Evolutionary conservation across 2,329 filamentous ascomycete genomes (phyloP), one percentile per base, ranked within the genome.

Genomic region (Acrodontium crateriforme): DNA sequence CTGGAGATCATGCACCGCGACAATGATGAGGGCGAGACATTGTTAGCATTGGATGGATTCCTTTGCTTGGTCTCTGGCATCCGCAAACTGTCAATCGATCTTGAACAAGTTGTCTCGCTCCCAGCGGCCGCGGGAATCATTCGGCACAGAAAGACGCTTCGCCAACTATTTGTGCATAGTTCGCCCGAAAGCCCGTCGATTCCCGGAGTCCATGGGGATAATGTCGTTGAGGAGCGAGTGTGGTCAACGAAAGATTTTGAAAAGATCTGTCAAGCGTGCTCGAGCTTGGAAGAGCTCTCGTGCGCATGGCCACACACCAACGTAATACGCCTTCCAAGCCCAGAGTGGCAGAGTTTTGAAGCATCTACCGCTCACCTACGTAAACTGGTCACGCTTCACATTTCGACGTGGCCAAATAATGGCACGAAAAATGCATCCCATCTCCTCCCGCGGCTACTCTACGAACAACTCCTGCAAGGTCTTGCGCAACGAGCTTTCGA

Each of bases 1-100:
- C 36, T 65, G 5, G 58, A 62, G 24, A 46, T 63, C 30, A 61
- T 63, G 40, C 59, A 64, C 35, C 53, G 57, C 16, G 61, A 64
- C 27, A 64, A 64, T 30, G 24, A 41, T 2, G 61, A 65, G 30
- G 58, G 60, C 18, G 60, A 65, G 28, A 55, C 54, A 5, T 38
- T 65, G 16, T 44, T 52, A 2, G 61, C 62, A 2, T 44, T 65
- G 13, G 60, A 65, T 20, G 59, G 56, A 17, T 62, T 65, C 37
- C 36, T 65, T 16, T 60, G 56, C 24, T 45, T 63, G 4, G 56
- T 63, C 0, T 53, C 56, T 9, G 60, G 61, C 3, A 45, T 65
- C 29, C 46, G 55, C 31, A 44, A 53, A 2, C 46, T 65, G 17
- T 57, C 55, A 4, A 46, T 65, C 19, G 61, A 65, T 37, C 40